Conservation (phyloP, 352 stramenopile species). For the Phytophthora fragariae region DNA sequence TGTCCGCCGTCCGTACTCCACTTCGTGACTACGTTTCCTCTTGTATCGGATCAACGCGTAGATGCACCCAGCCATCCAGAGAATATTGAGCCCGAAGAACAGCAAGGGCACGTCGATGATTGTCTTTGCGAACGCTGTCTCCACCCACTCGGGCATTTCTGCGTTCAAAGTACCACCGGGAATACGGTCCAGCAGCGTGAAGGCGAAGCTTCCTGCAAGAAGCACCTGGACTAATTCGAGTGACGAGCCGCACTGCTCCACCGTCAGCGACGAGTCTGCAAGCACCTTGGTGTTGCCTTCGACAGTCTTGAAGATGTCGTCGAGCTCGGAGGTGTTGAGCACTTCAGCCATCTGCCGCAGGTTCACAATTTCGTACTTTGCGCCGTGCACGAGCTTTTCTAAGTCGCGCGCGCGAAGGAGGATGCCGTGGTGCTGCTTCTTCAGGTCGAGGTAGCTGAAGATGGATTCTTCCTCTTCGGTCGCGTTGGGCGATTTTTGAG, state of each 20-base stretch:
- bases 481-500: conserved; percentile 48
- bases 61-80: conserved; percentile 84
- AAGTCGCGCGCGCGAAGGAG: conserved; percentile 90
- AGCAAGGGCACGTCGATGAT: conserved; percentile 67
- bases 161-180: conserved; percentile 92
- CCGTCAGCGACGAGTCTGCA: conserved; percentile 78
- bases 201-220: conserved; percentile 91
- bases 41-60: conserved; percentile 70
- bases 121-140: conserved; percentile 46
- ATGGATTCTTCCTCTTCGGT: conserved; percentile 76
- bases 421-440: conserved; percentile 89
- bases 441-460: conserved; percentile 94
- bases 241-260: conserved; percentile 66
- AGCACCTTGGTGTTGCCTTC: conserved; percentile 91
- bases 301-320: conserved; percentile 90
- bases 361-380: conserved; percentile 92
- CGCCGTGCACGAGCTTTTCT: conserved; percentile 92
- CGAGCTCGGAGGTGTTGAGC: conserved; percentile 90
- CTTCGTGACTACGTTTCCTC: conserved; percentile 55
- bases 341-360: conserved; percentile 91
- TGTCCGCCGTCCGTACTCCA: conserved; percentile 85
- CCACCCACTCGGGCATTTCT: conserved; percentile 83
- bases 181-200: conserved; percentile 93
- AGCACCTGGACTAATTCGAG: conserved; percentile 92
- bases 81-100: conserved; percentile 92